phyloP scores from a whole-genome alignment of 345 rosid species.

The Clarkia xantiana region DNA sequence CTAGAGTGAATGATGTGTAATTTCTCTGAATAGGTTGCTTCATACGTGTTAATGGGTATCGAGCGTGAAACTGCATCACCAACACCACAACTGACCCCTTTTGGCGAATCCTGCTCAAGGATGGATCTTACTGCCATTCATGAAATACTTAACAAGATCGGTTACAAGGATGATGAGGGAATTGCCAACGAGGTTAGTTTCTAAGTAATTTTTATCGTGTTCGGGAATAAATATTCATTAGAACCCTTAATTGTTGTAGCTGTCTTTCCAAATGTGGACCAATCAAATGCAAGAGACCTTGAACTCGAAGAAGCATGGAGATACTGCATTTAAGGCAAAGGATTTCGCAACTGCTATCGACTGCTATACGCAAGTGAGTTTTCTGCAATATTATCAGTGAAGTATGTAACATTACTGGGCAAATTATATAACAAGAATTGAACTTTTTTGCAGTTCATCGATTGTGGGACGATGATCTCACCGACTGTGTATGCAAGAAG shows the following conservation, averaged over 20 bases:
- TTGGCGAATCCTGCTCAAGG: conserved; percentile 81
- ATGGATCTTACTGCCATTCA: conserved; percentile 79
- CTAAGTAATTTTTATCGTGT: not conserved
- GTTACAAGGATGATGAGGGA: conserved; percentile 94
- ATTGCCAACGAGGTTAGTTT: conserved; percentile 63
- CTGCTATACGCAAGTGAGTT: conserved; percentile 10
- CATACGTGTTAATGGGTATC: conserved; percentile 46
- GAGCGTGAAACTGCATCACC: conserved; percentile 33
- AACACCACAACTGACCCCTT: conserved; percentile 42
- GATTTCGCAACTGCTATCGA: conserved; percentile 65
- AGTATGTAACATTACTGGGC: not conserved
- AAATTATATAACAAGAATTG: not conserved
- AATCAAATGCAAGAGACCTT: conserved; percentile 82
- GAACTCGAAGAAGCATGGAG: conserved; percentile 86
- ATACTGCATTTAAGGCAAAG: conserved; percentile 76
- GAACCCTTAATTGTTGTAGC: conserved; percentile 22
- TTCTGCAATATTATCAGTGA: not conserved
- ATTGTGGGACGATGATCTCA: conserved; percentile 75
- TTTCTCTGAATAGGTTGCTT: conserved; percentile 38
- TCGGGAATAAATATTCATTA: too few relatives aligned
- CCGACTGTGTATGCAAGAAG: conserved; percentile 82
- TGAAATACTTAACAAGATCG: conserved; percentile 65
- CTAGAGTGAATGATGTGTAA: not conserved
- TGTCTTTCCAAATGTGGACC: conserved; percentile 98
- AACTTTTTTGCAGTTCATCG: conserved; percentile 52